These are phyloP conservation scores for Penicillium macrosclerotiorum DNA, from an alignment of 495 filamentous ascomycete species.

Conservation along the genomic window DNA sequence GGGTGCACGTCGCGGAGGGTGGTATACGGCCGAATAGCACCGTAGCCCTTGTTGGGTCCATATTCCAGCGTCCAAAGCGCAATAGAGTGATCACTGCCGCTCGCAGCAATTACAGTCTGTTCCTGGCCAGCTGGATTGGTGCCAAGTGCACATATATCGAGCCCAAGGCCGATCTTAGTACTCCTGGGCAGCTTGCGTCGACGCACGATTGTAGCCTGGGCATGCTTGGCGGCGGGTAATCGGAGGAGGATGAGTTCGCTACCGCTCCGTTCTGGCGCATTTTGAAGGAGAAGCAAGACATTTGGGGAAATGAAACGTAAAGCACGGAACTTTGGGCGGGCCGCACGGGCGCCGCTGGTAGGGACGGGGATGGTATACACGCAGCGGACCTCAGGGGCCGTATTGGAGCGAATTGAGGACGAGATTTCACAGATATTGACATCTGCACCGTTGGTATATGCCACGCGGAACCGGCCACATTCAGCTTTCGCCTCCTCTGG, in stretches of 20 bases:
- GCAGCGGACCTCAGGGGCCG: constrained; percentile 51
- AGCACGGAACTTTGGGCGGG: constrained; percentile 55
- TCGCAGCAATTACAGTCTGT: constrained; percentile 78
- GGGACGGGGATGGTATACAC: constrained; percentile 62
- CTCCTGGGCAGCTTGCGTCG: constrained; percentile 54
- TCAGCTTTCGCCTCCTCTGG: constrained; percentile 19
- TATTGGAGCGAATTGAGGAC: constrained; percentile 39
- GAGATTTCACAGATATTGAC: constrained; percentile 52
- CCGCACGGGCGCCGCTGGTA: constrained; percentile 36
- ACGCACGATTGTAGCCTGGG: constrained; percentile 42
- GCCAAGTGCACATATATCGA: constrained; percentile 71
- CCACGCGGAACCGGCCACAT: constrained; percentile 60
- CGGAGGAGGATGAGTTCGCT: constrained; percentile 70
- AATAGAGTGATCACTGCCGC: constrained; percentile 80
- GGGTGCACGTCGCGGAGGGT: constrained; percentile 74
- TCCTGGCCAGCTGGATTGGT: constrained; percentile 53
- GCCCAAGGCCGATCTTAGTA: constrained; percentile 65
- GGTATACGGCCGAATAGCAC: constrained; percentile 60
- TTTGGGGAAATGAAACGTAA: constrained; percentile 70
- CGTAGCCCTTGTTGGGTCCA: constrained; percentile 45
- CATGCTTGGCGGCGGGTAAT: constrained; percentile 24
- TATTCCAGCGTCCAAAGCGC: constrained; percentile 71
- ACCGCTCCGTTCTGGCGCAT: constrained; percentile 54
- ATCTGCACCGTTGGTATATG: constrained; percentile 78
- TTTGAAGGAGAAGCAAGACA: constrained; percentile 48